Evolutionary conservation across 345 rosid genomes (phyloP).

Genomic region (Gossypium arboreum): DNA sequence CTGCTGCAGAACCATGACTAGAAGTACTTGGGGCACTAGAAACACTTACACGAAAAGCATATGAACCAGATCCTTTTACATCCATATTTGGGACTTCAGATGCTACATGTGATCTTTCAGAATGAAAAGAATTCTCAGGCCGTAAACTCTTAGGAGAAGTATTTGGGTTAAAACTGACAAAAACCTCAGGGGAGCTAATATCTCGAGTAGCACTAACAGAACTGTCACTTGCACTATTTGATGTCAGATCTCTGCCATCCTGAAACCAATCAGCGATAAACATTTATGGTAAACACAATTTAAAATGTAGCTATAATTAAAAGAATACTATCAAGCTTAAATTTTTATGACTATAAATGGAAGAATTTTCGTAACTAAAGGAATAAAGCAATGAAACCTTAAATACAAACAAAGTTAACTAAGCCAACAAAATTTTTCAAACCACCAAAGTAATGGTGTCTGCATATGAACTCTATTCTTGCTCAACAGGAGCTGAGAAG

Average conservation of each 20-base stretch:
- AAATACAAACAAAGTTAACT: background rate
- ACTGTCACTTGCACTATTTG: constrained; percentile 81
- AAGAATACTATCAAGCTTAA: background rate
- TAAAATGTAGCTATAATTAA: background rate
- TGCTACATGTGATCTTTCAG: constrained; percentile 88
- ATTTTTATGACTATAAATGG: background rate
- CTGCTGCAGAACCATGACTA: constrained; percentile 97
- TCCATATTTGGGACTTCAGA: constrained; percentile 78
- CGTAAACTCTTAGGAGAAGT: constrained; percentile 53
- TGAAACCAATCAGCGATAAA: constrained; percentile 36
- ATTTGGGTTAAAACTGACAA: constrained; percentile 45
- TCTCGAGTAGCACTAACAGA: constrained; percentile 68
- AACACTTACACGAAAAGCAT: constrained; percentile 91
- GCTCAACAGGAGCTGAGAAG: background rate
- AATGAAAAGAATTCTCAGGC: constrained; percentile 55
- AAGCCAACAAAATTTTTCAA: background rate
- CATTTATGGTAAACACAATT: background rate
- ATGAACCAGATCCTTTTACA: constrained; percentile 78
- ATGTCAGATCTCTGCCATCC: constrained; percentile 87
- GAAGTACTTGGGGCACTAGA: constrained; percentile 95
- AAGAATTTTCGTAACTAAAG: background rate
- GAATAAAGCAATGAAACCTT: background rate
- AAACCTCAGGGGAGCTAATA: constrained; percentile 61
- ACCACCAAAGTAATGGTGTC: background rate
- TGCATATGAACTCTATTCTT: background rate